These are phyloP conservation scores for Silybum marianum DNA, from an alignment of 129 eudicot species.

Conservation along the genomic window DNA sequence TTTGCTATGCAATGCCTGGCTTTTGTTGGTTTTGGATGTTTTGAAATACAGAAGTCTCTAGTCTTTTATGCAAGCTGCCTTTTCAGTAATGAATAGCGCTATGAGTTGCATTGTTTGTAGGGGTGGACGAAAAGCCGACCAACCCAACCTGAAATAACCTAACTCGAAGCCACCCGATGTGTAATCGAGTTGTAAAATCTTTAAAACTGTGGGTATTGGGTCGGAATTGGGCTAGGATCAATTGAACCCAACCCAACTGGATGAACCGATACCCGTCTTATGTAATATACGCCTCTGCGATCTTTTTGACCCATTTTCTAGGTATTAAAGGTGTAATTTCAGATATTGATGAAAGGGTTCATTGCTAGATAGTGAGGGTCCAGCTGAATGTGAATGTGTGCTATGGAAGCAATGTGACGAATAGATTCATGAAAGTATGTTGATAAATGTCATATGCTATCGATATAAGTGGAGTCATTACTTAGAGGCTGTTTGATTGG, in stretches of 20 bases:
- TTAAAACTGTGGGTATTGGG: neutral
- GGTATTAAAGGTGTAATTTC: slow-evolving; percentile 49
- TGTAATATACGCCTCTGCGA: neutral
- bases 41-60: too few species aligned
- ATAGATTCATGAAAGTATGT: slow-evolving; percentile 60
- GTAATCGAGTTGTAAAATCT: neutral
- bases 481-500: too few species aligned
- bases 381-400: slow-evolving; percentile 69
- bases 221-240: neutral
- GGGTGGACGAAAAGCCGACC: neutral
- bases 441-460: neutral
- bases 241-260: neutral
- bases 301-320: neutral
- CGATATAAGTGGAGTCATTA: neutral
- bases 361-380: slow-evolving; percentile 47
- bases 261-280: neutral
- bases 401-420: slow-evolving; percentile 71
- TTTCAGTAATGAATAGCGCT: neutral
- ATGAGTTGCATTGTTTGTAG: neutral
- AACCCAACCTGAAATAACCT: neutral
- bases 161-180: neutral
- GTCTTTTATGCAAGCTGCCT: neutral
- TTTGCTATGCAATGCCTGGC: slow-evolving; percentile 18
- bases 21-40: neutral
- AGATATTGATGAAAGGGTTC: slow-evolving; percentile 51